A percentile compares a stretch with the other conserved stretches of the same genome.
Conservation (phyloP, 345 rosid species). For the Alliaria petiolata region DNA sequence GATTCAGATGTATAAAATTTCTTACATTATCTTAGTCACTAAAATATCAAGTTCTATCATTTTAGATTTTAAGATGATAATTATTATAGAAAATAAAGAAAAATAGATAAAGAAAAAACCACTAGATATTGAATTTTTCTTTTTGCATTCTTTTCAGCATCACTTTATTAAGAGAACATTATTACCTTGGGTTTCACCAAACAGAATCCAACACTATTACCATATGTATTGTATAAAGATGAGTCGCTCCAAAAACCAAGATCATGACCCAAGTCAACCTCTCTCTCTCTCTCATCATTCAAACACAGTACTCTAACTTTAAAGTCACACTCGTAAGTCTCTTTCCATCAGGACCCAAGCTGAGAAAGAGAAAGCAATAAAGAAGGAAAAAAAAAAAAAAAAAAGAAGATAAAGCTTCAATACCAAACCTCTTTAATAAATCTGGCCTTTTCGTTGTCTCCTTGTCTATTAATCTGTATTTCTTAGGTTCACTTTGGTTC, state of each 20-base stretch:
- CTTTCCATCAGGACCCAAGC: conserved; percentile 24
- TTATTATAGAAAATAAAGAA: too few relatives aligned
- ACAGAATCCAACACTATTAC: conserved; percentile 31
- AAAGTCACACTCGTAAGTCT: conserved; percentile 26
- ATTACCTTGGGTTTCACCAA: conserved; percentile 26
- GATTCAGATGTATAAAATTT: background rate
- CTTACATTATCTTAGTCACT: background rate
- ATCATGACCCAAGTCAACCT: conserved; percentile 34
- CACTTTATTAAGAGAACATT: conserved; percentile 14
- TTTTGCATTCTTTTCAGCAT: conserved; percentile 12
- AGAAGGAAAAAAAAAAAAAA: too few relatives aligned
- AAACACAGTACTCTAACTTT: conserved; percentile 24
- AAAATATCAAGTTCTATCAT: too few relatives aligned
- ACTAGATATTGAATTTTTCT: background rate
- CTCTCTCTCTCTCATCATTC: conserved; percentile 8
- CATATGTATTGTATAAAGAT: conserved; percentile 16
- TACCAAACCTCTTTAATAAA: conserved; percentile 16
- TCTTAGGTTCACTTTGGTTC: background rate
- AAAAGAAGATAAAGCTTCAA: conserved; percentile 18
- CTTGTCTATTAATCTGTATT: background rate
- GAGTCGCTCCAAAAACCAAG: conserved; percentile 30
- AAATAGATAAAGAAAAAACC: background rate
- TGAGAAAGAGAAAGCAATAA: conserved; percentile 33
- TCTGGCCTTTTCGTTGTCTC: conserved; percentile 19
- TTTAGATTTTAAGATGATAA: background rate